Percentiles rank a stretch among this genome's conserved stretches.
These are phyloP conservation scores for Termitomyces sp. DNA, from an alignment of 768 basidiomycete genomes.

Conservation along the genomic window DNA sequence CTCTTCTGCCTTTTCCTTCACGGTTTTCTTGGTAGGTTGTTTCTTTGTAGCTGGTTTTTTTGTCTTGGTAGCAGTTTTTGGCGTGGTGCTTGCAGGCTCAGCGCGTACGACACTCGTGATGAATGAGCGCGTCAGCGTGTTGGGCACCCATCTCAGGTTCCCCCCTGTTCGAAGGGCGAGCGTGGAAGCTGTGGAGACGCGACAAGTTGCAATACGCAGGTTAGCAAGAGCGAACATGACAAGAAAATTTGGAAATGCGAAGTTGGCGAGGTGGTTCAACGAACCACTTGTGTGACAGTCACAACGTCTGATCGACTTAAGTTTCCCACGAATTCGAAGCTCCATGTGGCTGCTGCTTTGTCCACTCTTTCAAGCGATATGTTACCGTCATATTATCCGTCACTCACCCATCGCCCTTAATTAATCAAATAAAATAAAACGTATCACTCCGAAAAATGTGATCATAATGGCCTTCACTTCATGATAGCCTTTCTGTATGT, in stretches of 20 bases:
- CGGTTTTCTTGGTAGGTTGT: constrained; percentile 5
- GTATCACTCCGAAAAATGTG: too few species aligned
- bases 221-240: constrained; percentile 11
- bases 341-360: too few species aligned
- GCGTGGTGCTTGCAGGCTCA: background rate
- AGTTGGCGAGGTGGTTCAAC: background rate
- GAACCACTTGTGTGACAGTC: constrained; percentile 3
- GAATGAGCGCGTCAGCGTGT: constrained; percentile 16
- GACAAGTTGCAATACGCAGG: constrained; percentile 9
- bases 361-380: too few species aligned
- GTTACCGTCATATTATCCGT: too few species aligned
- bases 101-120: constrained; percentile 9
- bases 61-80: background rate
- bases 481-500: too few species aligned
- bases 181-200: background rate
- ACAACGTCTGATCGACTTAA: background rate
- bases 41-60: background rate
- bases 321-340: background rate
- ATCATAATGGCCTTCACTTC: too few species aligned
- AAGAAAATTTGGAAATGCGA: background rate
- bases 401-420: too few species aligned
- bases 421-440: too few species aligned
- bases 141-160: constrained; percentile 2
- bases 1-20: constrained; percentile 2
- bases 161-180: background rate